A percentile compares a stretch with the other conserved stretches of the same genome.
phyloP scores from a whole-genome alignment of 169 alveolate species.

The Babesia caballi region DNA sequence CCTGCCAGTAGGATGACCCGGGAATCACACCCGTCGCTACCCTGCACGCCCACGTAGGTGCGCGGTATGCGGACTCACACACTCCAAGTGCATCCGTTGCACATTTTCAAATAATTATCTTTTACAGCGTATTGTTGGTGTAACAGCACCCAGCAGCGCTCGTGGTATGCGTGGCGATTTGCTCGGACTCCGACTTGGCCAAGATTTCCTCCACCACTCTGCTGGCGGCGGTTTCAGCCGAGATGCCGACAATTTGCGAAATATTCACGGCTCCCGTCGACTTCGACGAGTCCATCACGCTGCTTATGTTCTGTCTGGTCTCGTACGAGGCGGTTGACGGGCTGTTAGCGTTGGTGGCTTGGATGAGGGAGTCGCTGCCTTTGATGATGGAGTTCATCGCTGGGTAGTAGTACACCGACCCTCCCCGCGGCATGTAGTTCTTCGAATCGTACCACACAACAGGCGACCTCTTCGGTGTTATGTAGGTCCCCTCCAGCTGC shows the following conservation, averaged over 20 bases:
- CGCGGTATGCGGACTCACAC: too few species aligned
- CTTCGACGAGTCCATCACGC: too few species aligned
- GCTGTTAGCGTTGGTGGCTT: background rate
- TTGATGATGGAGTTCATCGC: background rate
- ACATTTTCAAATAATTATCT: too few species aligned
- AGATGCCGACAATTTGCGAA: constrained; percentile 38
- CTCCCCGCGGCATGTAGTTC: background rate
- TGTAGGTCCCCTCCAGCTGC: background rate
- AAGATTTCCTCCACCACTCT: constrained; percentile 45
- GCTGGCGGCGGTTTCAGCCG: constrained; percentile 60
- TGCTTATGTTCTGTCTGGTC: background rate
- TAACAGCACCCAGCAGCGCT: background rate
- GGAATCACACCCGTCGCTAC: too few species aligned
- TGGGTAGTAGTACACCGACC: constrained; percentile 21
- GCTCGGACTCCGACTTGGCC: constrained; percentile 16
- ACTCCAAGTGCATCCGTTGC: too few species aligned
- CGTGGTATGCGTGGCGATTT: background rate
- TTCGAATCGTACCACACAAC: background rate
- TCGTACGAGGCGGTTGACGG: background rate
- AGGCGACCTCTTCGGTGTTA: background rate
- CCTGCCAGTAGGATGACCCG: background rate
- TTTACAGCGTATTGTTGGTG: background rate
- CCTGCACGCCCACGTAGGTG: too few species aligned
- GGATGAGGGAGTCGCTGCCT: background rate
- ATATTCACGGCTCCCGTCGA: background rate